Base-by-base conservation (phyloP, 2,329 filamentous ascomycete species). In the Aaosphaeria pasadenensis region DNA sequence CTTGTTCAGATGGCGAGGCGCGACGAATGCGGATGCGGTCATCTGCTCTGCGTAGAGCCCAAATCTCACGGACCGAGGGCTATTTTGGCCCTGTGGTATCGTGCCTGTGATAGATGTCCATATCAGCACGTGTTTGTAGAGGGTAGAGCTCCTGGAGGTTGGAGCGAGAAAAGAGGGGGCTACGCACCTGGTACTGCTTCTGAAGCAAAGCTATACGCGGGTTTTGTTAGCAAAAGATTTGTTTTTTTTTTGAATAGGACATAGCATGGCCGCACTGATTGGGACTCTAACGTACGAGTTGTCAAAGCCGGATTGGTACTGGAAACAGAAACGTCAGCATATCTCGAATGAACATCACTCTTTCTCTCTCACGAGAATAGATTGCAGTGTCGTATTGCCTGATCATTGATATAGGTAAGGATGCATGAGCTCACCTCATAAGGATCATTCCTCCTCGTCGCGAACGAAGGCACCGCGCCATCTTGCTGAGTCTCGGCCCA, bases 401-500 rank as follows among this genome's bases (percentile, higher is more conserved):
- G 13, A 28, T 43, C n/a, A 13, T 7, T 11, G 9, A 17, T 4
- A 24, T 2, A 24, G 17, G 3, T 24, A 24, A 24, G 17, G 17
- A 24, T 24, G 11, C 36, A 43, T 57, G 41, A 50, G 58, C 57
- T 55, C 64, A 76, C 74, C 63, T 77, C 64, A 60, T 81, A 80
- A 33, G 77, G 77, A 58, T 80, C 77, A 53, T 80, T 83, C 65
- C 66, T 79, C 63, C 73, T 75, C 51, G 71, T 74, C 4, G 67
- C 72, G 54, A 83, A 83, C 0, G 79, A 81, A 7, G 79, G 80
- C 29, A 82, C 74, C 0, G 70, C 58, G 0, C 76, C 80, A 59
- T 83, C 74, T 57, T 82, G 75, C 54, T 83, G 80, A n/a, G 80
- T 82, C 58, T 81, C 79, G 0, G 79, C 80, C 80, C 81, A 83